A percentile compares a stretch with the other conserved stretches of the same genome.
These are phyloP conservation scores for Flagelloscypha sp. DNA, from an alignment of 768 basidiomycete species.

Conservation along the genomic window DNA sequence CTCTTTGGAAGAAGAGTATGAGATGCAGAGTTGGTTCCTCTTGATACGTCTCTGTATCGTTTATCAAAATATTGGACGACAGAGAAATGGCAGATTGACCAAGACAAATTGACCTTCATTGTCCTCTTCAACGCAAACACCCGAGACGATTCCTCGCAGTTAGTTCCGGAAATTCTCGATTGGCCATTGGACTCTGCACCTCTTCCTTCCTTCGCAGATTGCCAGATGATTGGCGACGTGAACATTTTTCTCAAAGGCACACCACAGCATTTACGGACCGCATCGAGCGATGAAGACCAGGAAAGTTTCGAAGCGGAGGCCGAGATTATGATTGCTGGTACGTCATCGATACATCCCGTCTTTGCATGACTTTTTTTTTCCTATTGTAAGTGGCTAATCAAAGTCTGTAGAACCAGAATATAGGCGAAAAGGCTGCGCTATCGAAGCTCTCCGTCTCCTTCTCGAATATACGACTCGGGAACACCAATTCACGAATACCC, in stretches of 20 bases:
- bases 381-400: not conserved
- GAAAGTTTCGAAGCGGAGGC: slow-evolving; percentile 65
- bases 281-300: slow-evolving; percentile 17
- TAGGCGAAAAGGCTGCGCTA: slow-evolving; percentile 61
- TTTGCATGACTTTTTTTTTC: not conserved
- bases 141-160: slow-evolving; percentile 3
- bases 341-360: slow-evolving; percentile 8
- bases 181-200: slow-evolving; percentile 18
- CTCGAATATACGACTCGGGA: slow-evolving; percentile 56
- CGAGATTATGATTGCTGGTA: slow-evolving; percentile 91
- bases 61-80: slow-evolving; percentile 1
- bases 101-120: slow-evolving; percentile 91
- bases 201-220: slow-evolving; percentile 24
- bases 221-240: slow-evolving; percentile 85
- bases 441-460: slow-evolving; percentile 55
- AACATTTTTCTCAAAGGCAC: slow-evolving; percentile 76
- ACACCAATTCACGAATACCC: slow-evolving; percentile 7
- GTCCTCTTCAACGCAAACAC: slow-evolving; percentile 45
- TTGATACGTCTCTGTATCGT: not conserved
- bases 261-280: slow-evolving; percentile 8
- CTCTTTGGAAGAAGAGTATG: slow-evolving; percentile 70
- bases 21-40: slow-evolving; percentile 89
- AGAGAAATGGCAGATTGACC: slow-evolving; percentile 84
- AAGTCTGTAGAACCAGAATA: slow-evolving; percentile 46
- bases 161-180: slow-evolving; percentile 7